These are phyloP conservation scores for Paraconiothyrium sp. DNA, from an alignment of 2,329 filamentous ascomycete species.

Conservation along the genomic window DNA sequence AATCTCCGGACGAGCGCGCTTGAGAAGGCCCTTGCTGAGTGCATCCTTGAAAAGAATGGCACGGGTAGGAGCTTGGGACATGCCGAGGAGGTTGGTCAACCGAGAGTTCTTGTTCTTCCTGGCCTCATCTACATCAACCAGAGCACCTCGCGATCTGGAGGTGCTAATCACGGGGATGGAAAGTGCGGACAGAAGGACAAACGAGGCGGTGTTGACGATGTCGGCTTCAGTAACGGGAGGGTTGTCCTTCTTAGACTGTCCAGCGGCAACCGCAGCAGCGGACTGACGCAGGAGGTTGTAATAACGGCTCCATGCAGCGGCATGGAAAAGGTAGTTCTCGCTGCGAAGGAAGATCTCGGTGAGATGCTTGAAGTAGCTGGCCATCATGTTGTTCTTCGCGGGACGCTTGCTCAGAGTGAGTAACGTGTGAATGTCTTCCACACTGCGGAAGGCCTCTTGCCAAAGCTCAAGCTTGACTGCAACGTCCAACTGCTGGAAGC, in stretches of 20 bases:
- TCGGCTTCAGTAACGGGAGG: constrained; percentile 88
- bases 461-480: constrained; percentile 97
- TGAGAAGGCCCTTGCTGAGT: constrained; percentile 91
- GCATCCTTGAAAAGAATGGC: constrained; percentile 94
- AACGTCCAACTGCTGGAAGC: constrained; percentile 98
- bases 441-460: constrained; percentile 99
- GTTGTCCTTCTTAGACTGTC: constrained; percentile 94
- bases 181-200: constrained; percentile 91
- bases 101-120: constrained; percentile 99
- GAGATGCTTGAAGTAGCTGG: constrained; percentile 99
- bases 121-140: constrained; percentile 96
- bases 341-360: constrained; percentile 98
- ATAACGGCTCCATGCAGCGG: constrained; percentile 95
- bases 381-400: constrained; percentile 99
- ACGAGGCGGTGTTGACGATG: constrained; percentile 92
- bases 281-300: constrained; percentile 96
- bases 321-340: constrained; percentile 99
- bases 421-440: constrained; percentile 98
- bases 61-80: constrained; percentile 88
- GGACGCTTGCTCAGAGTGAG: constrained; percentile 97
- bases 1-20: constrained; percentile 92
- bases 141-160: constrained; percentile 90
- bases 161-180: constrained; percentile 99
- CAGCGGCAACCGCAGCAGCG: constrained; percentile 80
- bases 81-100: constrained; percentile 93